A percentile compares a stretch with the other conserved stretches of the same genome.
phyloP scores from a whole-genome alignment of 345 rosid species.

The Acer saccharum region DNA sequence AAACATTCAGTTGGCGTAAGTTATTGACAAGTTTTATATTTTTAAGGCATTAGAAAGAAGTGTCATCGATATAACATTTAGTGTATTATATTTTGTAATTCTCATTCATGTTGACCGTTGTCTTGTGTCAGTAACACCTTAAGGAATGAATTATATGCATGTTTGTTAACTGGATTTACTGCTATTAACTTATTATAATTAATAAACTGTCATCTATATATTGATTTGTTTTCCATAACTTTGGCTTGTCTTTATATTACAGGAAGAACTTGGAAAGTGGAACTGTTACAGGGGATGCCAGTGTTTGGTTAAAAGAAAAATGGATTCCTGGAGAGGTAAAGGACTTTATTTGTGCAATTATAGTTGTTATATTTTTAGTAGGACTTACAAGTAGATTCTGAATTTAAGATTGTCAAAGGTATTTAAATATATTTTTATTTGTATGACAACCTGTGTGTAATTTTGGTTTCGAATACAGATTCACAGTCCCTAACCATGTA shows the following conservation, averaged over 20 bases:
- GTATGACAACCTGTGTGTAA: neutral
- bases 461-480: too few species aligned
- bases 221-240: neutral
- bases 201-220: constrained; percentile 26
- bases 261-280: constrained; percentile 44
- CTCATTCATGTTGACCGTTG: neutral
- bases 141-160: neutral
- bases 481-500: neutral
- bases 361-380: neutral
- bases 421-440: neutral
- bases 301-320: constrained; percentile 75
- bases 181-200: constrained; percentile 1
- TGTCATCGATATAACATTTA: neutral
- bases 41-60: constrained; percentile 5
- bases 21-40: constrained; percentile 2
- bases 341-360: neutral
- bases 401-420: neutral
- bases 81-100: neutral
- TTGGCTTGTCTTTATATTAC: constrained; percentile 13
- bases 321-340: constrained; percentile 89
- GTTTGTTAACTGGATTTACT: neutral
- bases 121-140: neutral
- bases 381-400: constrained; percentile 8
- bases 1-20: constrained; percentile 34
- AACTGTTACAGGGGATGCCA: constrained; percentile 46